Evolutionary conservation across 306 rosid genomes (phyloP), one percentile per base, ranked within the genome.

Genomic region (Mimosa bimucronata): DNA sequence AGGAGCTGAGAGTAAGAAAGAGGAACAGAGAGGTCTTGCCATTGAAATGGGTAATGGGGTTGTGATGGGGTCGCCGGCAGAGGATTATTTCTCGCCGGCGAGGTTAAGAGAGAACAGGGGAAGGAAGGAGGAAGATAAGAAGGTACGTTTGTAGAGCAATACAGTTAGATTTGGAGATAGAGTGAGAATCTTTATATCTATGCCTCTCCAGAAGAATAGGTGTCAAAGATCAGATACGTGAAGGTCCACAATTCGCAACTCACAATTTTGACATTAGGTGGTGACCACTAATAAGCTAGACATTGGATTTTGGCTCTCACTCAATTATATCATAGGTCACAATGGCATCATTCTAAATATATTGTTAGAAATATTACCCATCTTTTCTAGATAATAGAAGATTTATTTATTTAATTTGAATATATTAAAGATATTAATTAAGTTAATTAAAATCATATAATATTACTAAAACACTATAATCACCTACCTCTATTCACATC

Each of bases 1-100:
- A 11, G 90, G 90, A 50, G 76, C 40, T 28, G 92, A 83, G 57
- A 86, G 40, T 73, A 89, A 57, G 7, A 87, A 46, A 61, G 81
- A 74, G 52, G 86, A 78, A 46, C 28, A 52, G 6, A 37, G 73
- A 64, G 67, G 0, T 66, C 77, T 15, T 25, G 87, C 82, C 79
- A 82, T 40, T 80, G 80, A 73, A 85, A 65, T 70, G 72, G 19
- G 38, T 40, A 74, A 19, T 14, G 21, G 66, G 11, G 29, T 14
- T 3, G 6, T 7, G 34, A 44, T 38, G 57, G 52, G 21, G 9
- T 40, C 7, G 15, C 78, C 90, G 87, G 89, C 85, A 82, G 80
- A 21, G 80, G 80, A 34, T n/a, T 7, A 50, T 16, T 13, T 26
- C 29, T 64, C 14, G 83, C 82, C 84, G 83, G 81, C 53, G 26